Evolutionary conservation across 495 filamentous ascomycete genomes (phyloP), one percentile per base, ranked within the genome.

Genomic region (Aspergillus ostianus): DNA sequence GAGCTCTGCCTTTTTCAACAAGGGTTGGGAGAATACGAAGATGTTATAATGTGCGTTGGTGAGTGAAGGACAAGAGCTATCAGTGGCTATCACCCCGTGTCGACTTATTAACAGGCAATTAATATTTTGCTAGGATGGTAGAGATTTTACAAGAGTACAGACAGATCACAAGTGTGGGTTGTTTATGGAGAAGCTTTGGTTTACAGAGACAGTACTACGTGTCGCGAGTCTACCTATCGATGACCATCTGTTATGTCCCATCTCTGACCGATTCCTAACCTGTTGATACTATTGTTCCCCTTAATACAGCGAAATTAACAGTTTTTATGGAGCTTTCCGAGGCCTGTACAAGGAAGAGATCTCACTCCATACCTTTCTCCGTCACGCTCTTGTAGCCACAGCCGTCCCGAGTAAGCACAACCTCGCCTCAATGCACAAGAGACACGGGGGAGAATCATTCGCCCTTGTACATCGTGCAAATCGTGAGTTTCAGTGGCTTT

Each of bases 171-270:
- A 55, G 62, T 60, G 58, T 66, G 55, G 51, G 48, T 57, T 56
- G 44, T 60, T 63, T 62, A 62, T 64, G 62, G 53, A 29, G 57
- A 56, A 64, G 51, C 55, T 57, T 68, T 71, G 56, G 57, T 64
- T 62, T 64, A 60, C 61, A 54, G 30, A 62, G 50, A 44, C 51
- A 59, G 48, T 36, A 50, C 46, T 53, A 55, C 53, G 52, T 60
- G 49, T 63, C 53, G 49, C 51, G 50, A 53, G 48, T 30, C 49
- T 55, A 53, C 36, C 36, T 20, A 48, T 54, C 27, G 46, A 58
- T 55, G 30, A n/a, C 41, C 29, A 56, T 60, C 51, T 65, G 27
- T 52, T 18, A 53, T 47, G 59, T 56, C 26, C 49, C 53, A 56
- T 61, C 32, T 52, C 53, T 52, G 32, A 48, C 45, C 59, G 48